Conservation (phyloP, 768 basidiomycete species). For the Boletus rubroflammeus region DNA sequence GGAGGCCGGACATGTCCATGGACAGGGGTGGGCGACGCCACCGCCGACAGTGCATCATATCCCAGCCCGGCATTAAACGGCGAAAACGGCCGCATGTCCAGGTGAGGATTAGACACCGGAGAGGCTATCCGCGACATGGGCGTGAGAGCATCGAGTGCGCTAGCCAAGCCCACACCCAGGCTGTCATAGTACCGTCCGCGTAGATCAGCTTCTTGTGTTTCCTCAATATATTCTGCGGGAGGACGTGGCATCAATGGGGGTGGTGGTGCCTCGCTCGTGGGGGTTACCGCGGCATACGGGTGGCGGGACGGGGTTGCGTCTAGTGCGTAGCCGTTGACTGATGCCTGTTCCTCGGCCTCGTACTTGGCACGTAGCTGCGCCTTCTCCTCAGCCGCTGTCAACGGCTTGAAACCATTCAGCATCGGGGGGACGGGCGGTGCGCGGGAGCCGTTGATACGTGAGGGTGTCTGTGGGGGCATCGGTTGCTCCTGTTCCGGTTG, state of each 20-base stretch:
- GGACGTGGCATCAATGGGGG: conserved; percentile 77
- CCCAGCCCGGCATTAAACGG: conserved; percentile 40
- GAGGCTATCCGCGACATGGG: conserved; percentile 17
- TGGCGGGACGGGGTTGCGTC: conserved; percentile 9
- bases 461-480: conserved; percentile 24
- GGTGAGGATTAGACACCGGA: conserved; percentile 5
- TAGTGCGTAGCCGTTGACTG: conserved; percentile 23
- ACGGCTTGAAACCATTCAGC: conserved; percentile 26
- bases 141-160: conserved; percentile 35
- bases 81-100: conserved; percentile 46
- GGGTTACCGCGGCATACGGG: conserved; percentile 14
- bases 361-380: conserved; percentile 62
- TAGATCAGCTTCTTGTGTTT: conserved; percentile 73
- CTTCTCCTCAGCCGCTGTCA: conserved; percentile 81
- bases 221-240: conserved; percentile 75
- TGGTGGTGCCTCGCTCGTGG: conserved; percentile 36
- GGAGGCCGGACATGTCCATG: conserved; percentile 2
- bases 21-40: conserved; percentile 6
- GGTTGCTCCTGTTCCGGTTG: conserved; percentile 9
- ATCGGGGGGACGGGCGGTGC: conserved; percentile 31
- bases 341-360: conserved; percentile 47
- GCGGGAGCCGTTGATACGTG: conserved; percentile 25
- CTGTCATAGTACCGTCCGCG: conserved; percentile 42
- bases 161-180: conserved; percentile 21
- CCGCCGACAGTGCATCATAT: conserved; percentile 6